Percentiles rank a stretch among this genome's conserved stretches.
Conservation (phyloP, 139 green algal genomes). For the Chlamydomonas incerta region DNA sequence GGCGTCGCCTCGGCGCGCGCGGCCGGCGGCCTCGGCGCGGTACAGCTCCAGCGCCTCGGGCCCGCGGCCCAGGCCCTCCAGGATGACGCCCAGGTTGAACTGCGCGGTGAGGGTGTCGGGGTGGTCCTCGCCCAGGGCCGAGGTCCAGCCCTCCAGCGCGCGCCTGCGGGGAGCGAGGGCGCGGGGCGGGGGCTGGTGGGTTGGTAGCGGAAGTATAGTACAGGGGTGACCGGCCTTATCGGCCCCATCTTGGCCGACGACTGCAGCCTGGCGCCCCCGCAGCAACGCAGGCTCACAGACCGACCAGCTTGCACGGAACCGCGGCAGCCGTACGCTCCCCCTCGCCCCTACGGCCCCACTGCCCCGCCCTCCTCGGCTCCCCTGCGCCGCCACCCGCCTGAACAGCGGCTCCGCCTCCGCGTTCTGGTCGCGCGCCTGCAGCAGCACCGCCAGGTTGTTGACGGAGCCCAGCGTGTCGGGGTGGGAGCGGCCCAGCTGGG, state of each 20-base stretch:
- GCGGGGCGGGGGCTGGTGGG: not conserved
- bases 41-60: conserved; percentile 25
- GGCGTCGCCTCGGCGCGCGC: not conserved
- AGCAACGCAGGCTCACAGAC: not conserved
- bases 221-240: too few species aligned
- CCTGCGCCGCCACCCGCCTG: conserved; percentile 12
- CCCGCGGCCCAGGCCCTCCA: not conserved
- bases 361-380: too few species aligned
- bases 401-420: conserved; percentile 27
- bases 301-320: not conserved
- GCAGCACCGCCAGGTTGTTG: conserved; percentile 46
- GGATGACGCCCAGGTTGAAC: conserved; percentile 21
- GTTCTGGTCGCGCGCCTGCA: conserved; percentile 12
- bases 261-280: too few species aligned
- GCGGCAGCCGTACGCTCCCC: not conserved
- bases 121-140: not conserved
- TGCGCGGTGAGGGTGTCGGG: not conserved
- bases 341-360: too few species aligned
- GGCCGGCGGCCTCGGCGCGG: not conserved
- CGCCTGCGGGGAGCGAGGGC: not conserved
- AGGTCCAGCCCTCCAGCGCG: conserved; percentile 8
- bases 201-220: too few species aligned
- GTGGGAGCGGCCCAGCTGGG: conserved; percentile 11
- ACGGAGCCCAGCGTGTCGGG: not conserved
- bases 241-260: too few species aligned